Evolutionary conservation across 116 monocot species (phyloP), one percentile per base, ranked within the genome.

Genomic region (Posidonia oceanica): DNA sequence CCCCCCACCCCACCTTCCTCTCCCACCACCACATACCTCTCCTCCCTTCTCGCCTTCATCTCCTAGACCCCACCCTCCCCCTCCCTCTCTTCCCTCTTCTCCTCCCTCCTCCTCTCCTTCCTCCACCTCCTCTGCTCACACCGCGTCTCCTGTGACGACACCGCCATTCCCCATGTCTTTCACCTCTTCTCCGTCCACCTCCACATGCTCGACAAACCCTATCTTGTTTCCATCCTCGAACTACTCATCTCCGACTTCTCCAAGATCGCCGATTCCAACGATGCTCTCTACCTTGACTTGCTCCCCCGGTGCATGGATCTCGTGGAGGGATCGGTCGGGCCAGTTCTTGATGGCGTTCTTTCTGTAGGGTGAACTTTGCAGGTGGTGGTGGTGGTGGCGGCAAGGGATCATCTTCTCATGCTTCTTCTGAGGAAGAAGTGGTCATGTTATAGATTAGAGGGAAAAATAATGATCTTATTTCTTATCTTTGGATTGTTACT

Each of bases 321-420:
- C n/a, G 41, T 41, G 0, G 39, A 56, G 12, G 54, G 29, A 0
- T 37, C 10, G 5, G 66, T 12, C 7, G 39, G 40, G 5, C 40
- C 16, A 8, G 57, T 39, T 14, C 22, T 86, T 22, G 84, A 86
- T 5, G 36, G 36, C 20, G 71, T 95, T 61, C 77, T 91, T 54
- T 54, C 81, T 2, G 44, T 48, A 52, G 66, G 87, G 7, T 90
- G 90, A 87, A n/a, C n/a, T n/a, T 78, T 90, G 11, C 87, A 85
- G 55, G 54, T 80, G 17, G 62, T 80, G 37, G 65, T 94, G 18
- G 64, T 90, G 15, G n/a, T n/a, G n/a, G n/a, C n/a, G n/a, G n/a
- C n/a, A n/a, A n/a, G n/a, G n/a, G n/a, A n/a, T n/a, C n/a, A n/a
- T n/a, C n/a, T n/a, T n/a, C n/a, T n/a, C n/a, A n/a, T n/a, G n/a